phyloP scores from a whole-genome alignment of 2,329 filamentous ascomycete species.

The Neofusicoccum parvum region DNA sequence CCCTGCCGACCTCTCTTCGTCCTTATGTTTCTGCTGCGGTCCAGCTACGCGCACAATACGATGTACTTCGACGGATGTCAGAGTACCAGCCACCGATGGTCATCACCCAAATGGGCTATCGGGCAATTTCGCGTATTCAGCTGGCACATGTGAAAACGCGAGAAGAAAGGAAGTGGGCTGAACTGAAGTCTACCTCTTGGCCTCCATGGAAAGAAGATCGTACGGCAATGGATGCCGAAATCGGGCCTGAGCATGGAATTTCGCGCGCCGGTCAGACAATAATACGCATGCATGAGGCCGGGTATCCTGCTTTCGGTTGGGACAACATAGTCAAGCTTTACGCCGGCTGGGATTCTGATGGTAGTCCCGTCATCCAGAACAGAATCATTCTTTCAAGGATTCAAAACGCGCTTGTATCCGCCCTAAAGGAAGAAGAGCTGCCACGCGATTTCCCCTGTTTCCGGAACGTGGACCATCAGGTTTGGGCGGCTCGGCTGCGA shows the following conservation, averaged over 20 bases:
- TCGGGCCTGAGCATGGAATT: conserved; percentile 57
- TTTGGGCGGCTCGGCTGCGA: conserved; percentile 60
- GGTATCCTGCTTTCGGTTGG: conserved; percentile 55
- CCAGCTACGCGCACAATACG: conserved; percentile 61
- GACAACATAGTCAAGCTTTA: conserved; percentile 57
- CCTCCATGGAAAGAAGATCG: conserved; percentile 67
- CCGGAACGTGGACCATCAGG: conserved; percentile 17
- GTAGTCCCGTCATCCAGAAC: conserved; percentile 64
- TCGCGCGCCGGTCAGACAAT: conserved; percentile 61
- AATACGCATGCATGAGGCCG: conserved; percentile 60
- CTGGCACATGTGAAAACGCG: conserved; percentile 59
- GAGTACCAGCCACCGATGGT: conserved; percentile 55
- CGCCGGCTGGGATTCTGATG: conserved; percentile 65
- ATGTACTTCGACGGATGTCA: conserved; percentile 60
- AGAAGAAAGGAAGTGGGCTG: conserved; percentile 59
- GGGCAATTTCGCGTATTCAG: conserved; percentile 58
- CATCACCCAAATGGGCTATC: conserved; percentile 61
- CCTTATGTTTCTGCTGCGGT: conserved; percentile 52
- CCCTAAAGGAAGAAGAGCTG: conserved; percentile 6
- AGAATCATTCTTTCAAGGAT: conserved; percentile 45
- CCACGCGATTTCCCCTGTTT: not conserved
- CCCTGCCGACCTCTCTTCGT: conserved; percentile 49
- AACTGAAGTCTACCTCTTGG: conserved; percentile 63
- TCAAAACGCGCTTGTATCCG: conserved; percentile 26
- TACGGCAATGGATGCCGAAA: conserved; percentile 61